These are phyloP conservation scores for Cicer pinnatifidum DNA, from an alignment of 306 rosid species.

Conservation along the genomic window DNA sequence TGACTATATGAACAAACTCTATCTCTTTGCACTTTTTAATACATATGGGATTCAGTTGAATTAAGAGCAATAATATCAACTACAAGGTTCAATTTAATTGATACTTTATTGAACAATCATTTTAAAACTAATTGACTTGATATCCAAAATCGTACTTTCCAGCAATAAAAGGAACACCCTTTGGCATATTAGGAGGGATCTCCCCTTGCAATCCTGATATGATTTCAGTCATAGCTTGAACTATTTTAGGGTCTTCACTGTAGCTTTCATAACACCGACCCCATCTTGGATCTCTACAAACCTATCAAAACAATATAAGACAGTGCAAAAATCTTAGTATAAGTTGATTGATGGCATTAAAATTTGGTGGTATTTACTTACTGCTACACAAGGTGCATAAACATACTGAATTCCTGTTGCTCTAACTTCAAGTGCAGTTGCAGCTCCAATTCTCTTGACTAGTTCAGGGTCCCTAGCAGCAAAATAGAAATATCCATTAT, in stretches of 20 bases:
- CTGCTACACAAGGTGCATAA: conserved; percentile 60
- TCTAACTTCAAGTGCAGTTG: conserved; percentile 63
- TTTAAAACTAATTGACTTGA: conserved; percentile 8
- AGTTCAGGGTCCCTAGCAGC: conserved; percentile 55
- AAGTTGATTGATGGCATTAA: not conserved
- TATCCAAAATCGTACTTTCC: conserved; percentile 49
- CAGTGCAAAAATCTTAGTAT: not conserved
- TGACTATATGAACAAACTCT: not conserved
- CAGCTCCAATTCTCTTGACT: conserved; percentile 58
- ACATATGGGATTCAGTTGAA: not conserved
- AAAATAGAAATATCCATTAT: conserved; percentile 3
- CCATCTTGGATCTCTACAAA: conserved; percentile 67
- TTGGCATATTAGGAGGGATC: conserved; percentile 41
- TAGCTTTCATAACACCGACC: conserved; percentile 64
- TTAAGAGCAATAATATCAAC: conserved; percentile 30
- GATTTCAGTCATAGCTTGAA: conserved; percentile 56
- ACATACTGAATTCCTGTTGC: conserved; percentile 60
- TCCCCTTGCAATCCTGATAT: conserved; percentile 57
- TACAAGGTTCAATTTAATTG: conserved; percentile 7
- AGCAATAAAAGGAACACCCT: conserved; percentile 51
- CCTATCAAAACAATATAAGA: conserved; percentile 41
- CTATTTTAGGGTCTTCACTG: conserved; percentile 55
- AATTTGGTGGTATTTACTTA: conserved; percentile 31
- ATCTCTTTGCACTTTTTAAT: not conserved
- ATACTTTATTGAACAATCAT: conserved; percentile 17